phyloP scores from a whole-genome alignment of 192 early-diverging fungal species.

The Linnemannia elongata region DNA sequence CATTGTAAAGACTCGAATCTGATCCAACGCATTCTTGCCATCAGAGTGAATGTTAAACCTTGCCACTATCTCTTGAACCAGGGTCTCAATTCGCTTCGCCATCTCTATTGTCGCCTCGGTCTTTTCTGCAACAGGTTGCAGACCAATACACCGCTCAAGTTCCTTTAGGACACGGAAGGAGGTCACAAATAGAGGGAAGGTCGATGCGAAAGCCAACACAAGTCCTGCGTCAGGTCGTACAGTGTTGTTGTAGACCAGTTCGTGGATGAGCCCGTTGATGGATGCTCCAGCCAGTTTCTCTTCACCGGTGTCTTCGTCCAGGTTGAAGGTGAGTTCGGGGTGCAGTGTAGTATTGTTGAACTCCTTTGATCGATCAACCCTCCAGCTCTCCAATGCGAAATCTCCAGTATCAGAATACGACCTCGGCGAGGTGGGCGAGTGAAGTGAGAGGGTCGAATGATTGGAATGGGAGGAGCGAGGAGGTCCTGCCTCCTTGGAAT shows the following conservation, averaged over 20 bases:
- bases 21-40: not conserved
- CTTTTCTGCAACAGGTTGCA: not conserved
- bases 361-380: conserved; percentile 23
- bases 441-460: conserved; percentile 23
- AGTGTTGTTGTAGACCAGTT: conserved; percentile 66
- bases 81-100: not conserved
- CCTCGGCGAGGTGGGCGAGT: conserved; percentile 30
- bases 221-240: conserved; percentile 22
- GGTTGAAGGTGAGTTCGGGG: conserved; percentile 62
- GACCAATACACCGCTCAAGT: conserved; percentile 20
- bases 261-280: conserved; percentile 65
- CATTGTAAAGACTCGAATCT: conserved; percentile 12
- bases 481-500: conserved; percentile 14
- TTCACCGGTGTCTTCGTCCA: conserved; percentile 12
- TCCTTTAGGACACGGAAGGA: conserved; percentile 31
- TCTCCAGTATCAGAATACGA: conserved; percentile 4
- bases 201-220: conserved; percentile 55
- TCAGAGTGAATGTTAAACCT: not conserved
- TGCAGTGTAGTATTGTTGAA: conserved; percentile 55
- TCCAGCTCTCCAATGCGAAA: conserved; percentile 25
- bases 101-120: not conserved
- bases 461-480: conserved; percentile 23
- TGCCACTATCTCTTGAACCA: conserved; percentile 24
- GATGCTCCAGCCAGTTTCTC: conserved; percentile 27
- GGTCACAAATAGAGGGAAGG: conserved; percentile 58